These are phyloP conservation scores for Diplodia mutila DNA, from an alignment of 2,329 filamentous ascomycete species.

Conservation along the genomic window DNA sequence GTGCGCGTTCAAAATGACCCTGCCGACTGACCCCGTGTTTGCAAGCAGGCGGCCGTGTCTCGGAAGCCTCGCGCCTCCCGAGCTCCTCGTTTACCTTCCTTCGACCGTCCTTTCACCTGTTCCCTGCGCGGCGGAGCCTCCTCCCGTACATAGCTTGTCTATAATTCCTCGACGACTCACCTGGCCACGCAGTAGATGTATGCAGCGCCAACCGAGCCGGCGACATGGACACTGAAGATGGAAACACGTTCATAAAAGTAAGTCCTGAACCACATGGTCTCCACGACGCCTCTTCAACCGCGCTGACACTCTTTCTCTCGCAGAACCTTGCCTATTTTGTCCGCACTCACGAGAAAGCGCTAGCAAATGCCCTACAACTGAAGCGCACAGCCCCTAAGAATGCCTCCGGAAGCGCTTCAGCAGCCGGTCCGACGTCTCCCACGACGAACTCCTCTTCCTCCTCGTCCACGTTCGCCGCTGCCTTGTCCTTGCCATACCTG, in stretches of 20 bases:
- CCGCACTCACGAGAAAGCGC: slow-evolving; percentile 93
- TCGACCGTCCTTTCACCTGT: neutral
- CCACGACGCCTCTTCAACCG: neutral
- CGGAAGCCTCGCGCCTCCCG: slow-evolving; percentile 15
- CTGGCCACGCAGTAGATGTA: slow-evolving; percentile 24
- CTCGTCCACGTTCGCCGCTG: slow-evolving; percentile 74
- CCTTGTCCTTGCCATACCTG: slow-evolving; percentile 82
- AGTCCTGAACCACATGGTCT: slow-evolving; percentile 28
- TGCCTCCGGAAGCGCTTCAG: slow-evolving; percentile 57
- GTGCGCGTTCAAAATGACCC: slow-evolving; percentile 23
- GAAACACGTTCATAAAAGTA: slow-evolving; percentile 87
- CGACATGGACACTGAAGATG: slow-evolving; percentile 84
- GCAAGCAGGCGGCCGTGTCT: slow-evolving; percentile 20
- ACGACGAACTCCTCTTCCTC: slow-evolving; percentile 69
- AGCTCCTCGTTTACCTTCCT: slow-evolving; percentile 7
- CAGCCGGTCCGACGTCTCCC: slow-evolving; percentile 56
- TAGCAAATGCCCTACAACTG: slow-evolving; percentile 92
- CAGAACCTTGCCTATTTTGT: slow-evolving; percentile 96
- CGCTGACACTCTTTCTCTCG: slow-evolving; percentile 16
- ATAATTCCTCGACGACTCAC: slow-evolving; percentile 20
- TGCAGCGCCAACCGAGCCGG: slow-evolving; percentile 2
- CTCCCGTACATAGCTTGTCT: slow-evolving; percentile 21
- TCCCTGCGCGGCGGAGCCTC: neutral
- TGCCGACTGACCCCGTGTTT: slow-evolving; percentile 22
- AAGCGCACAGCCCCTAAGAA: slow-evolving; percentile 73